These are phyloP conservation scores for Cutaneotrichosporon cavernicola DNA, from an alignment of 1,284 basidiomycete genomes.

Conservation along the genomic window DNA sequence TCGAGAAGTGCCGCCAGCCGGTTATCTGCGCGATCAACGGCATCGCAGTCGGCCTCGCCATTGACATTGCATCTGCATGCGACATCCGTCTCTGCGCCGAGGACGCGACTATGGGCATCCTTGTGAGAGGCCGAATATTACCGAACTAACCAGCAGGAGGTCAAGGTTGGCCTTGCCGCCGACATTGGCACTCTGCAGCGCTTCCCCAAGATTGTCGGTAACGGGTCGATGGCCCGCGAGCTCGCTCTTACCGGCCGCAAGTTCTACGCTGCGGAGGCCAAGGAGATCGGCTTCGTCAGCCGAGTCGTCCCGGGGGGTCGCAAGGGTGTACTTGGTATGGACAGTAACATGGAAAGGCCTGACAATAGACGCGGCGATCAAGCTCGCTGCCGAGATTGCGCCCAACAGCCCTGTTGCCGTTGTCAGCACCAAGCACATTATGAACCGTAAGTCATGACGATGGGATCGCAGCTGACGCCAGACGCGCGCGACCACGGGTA, in stretches of 20 bases:
- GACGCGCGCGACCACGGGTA: slow-evolving; percentile 76
- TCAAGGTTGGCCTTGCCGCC: slow-evolving; percentile 83
- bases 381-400: slow-evolving; percentile 68
- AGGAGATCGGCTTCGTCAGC: slow-evolving; percentile 73
- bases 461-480: slow-evolving; percentile 9
- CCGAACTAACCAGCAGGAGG: slow-evolving; percentile 62
- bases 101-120: slow-evolving; percentile 69
- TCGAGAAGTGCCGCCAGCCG: slow-evolving; percentile 73
- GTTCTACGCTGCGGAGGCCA: slow-evolving; percentile 71
- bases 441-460: slow-evolving; percentile 50
- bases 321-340: slow-evolving; percentile 55
- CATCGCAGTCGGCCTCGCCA: slow-evolving; percentile 67
- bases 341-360: background rate
- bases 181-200: slow-evolving; percentile 87
- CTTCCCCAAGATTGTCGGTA: slow-evolving; percentile 76
- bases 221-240: slow-evolving; percentile 74
- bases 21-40: slow-evolving; percentile 84
- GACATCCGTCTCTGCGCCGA: slow-evolving; percentile 75
- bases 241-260: slow-evolving; percentile 72
- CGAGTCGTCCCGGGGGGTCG: slow-evolving; percentile 68
- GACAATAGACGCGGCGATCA: slow-evolving; percentile 60
- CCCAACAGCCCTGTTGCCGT: slow-evolving; percentile 79
- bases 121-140: slow-evolving; percentile 56
- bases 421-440: slow-evolving; percentile 72
- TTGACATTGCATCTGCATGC: slow-evolving; percentile 73